Base-by-base conservation (phyloP, 257 asterid genomes). In the Solanum microdontum region DNA sequence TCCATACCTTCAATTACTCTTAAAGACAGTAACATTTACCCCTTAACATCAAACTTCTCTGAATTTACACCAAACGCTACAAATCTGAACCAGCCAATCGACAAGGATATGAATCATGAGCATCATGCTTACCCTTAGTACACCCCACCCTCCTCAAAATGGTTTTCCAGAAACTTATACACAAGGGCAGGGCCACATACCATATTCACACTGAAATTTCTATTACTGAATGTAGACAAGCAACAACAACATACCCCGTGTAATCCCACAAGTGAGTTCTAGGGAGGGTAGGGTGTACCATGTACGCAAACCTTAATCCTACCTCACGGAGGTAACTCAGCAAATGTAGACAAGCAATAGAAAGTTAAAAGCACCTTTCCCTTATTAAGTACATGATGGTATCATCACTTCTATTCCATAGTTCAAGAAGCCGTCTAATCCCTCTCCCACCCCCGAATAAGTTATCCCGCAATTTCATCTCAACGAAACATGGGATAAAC, bases 1-100 rank as follows among this genome's bases (percentile, higher is more conserved):
- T 51, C 84, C 87, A 62, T 85, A 45, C 84, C n/a, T 74, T 40
- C 58, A 70, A 74, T 28, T 88, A 40, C 60, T 88, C 86, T 87
- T 62, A 70, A 39, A 76, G 60, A 76, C 12, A n/a, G 62, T 39
- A 77, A 4, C 8, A 77, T 40, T 12, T 77, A 77, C 15, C 84
- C 60, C 36, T 39, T 43, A 48, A 40, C 33, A 75, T 37, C 51
- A 75, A 10, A 75, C 33, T 75, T 74, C 17, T 36, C 30, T 75
- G 83, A 40, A 77, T 34, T 39, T 77, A 13, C 84, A 24, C n/a
- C 84, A 24, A 77, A 77, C 15, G 62, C 60, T 77, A 77, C 84
- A 39, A 77, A 77, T 26, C 34, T 40, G 36, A 40, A 43, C 60
- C 84, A 24, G 32, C 3, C 72, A 40, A 79, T 43, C 21, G 37